Conservation (phyloP, 2,329 filamentous ascomycete genomes). For the Aureobasidium melanogenum region DNA sequence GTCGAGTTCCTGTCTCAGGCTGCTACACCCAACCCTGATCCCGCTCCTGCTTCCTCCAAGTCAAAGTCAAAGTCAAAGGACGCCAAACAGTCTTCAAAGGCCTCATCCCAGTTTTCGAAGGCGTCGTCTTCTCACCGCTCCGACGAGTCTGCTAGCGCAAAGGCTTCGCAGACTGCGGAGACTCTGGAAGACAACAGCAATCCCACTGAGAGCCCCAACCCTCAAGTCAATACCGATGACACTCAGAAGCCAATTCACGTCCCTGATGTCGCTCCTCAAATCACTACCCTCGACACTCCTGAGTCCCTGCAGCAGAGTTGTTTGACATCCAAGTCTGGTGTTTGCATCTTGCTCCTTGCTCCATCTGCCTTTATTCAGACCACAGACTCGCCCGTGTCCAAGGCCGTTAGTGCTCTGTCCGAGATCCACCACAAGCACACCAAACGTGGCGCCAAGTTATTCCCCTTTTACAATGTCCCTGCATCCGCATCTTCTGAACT, state of each 20-base stretch:
- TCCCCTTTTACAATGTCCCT: slow-evolving; percentile 75
- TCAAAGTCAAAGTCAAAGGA: slow-evolving; percentile 37
- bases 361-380: slow-evolving; percentile 34
- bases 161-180: slow-evolving; percentile 42
- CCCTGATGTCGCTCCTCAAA: slow-evolving; percentile 48
- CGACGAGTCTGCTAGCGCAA: slow-evolving; percentile 37
- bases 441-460: slow-evolving; percentile 57
- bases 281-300: slow-evolving; percentile 55
- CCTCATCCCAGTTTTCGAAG: slow-evolving; percentile 41
- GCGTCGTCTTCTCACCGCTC: slow-evolving; percentile 45
- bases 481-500: slow-evolving; percentile 41
- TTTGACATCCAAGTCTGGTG: slow-evolving; percentile 65
- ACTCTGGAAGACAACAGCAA: slow-evolving; percentile 39
- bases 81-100: slow-evolving; percentile 37
- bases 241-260: slow-evolving; percentile 42
- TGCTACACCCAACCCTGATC: slow-evolving; percentile 70
- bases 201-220: slow-evolving; percentile 47
- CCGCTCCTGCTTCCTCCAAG: slow-evolving; percentile 43
- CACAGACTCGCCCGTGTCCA: slow-evolving; percentile 35
- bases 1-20: slow-evolving; percentile 73
- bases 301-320: slow-evolving; percentile 62
- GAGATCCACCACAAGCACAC: slow-evolving; percentile 70
- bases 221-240: slow-evolving; percentile 36
- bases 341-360: slow-evolving; percentile 69
- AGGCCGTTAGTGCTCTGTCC: slow-evolving; percentile 52